These are phyloP conservation scores for Penicillium manginii DNA, from an alignment of 495 filamentous ascomycete genomes.

Conservation along the genomic window DNA sequence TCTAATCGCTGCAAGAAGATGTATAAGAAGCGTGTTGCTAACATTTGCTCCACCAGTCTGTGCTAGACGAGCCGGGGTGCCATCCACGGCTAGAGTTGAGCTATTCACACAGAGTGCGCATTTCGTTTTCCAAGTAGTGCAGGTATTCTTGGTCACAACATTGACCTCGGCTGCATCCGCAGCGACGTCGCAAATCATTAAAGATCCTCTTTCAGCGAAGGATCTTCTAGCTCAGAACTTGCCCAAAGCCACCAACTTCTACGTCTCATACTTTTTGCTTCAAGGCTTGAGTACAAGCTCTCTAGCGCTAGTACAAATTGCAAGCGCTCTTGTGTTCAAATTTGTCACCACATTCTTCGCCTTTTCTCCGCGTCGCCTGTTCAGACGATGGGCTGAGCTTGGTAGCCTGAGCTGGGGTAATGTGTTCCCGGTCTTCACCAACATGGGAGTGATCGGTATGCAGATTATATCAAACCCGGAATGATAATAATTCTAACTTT, in stretches of 20 bases:
- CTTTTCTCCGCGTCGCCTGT: slow-evolving; percentile 67
- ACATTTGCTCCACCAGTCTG: slow-evolving; percentile 52
- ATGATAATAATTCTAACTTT: slow-evolving; percentile 5
- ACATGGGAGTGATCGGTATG: slow-evolving; percentile 77
- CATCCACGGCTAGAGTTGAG: slow-evolving; percentile 76
- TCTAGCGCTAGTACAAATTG: slow-evolving; percentile 70
- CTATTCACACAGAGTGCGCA: slow-evolving; percentile 86
- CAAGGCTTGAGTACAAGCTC: slow-evolving; percentile 79
- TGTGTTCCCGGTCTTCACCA: slow-evolving; percentile 83
- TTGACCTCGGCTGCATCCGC: slow-evolving; percentile 74
- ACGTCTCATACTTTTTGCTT: slow-evolving; percentile 88
- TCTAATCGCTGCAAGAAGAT: neutral
- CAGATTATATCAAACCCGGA: neutral
- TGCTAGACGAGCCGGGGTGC: slow-evolving; percentile 75
- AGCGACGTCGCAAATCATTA: slow-evolving; percentile 62
- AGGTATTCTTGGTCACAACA: slow-evolving; percentile 86
- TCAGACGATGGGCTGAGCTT: slow-evolving; percentile 64
- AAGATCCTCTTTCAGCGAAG: slow-evolving; percentile 64
- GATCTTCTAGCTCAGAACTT: slow-evolving; percentile 71
- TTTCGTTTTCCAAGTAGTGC: slow-evolving; percentile 90
- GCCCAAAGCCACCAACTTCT: slow-evolving; percentile 85
- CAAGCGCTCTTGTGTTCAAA: slow-evolving; percentile 72
- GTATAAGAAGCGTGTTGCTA: neutral
- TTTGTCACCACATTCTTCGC: slow-evolving; percentile 69
- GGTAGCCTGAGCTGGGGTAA: slow-evolving; percentile 77